Percentiles rank a stretch among this genome's conserved stretches.
Evolutionary conservation across 148 eudicot species (phyloP).

Genomic region (Beta vulgaris): DNA sequence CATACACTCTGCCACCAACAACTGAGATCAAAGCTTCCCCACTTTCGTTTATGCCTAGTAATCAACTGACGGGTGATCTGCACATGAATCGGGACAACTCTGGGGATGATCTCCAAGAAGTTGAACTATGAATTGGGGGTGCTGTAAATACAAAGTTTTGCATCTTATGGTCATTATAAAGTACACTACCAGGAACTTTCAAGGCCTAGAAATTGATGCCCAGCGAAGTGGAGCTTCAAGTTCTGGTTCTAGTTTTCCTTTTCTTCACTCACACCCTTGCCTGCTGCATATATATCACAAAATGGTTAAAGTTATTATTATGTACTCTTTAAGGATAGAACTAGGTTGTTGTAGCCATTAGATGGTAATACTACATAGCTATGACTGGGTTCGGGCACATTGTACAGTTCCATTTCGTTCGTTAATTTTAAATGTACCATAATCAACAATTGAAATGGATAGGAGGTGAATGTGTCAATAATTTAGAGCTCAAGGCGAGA

Average conservation of each 20-base stretch:
- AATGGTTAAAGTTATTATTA: constrained; percentile 14
- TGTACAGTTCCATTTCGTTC: constrained; percentile 27
- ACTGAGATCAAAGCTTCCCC: constrained; percentile 51
- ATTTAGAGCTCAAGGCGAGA: not conserved
- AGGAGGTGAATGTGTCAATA: constrained; percentile 1
- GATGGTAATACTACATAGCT: constrained; percentile 6
- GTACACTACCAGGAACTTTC: not conserved
- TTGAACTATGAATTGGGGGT: constrained; percentile 51
- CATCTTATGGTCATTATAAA: constrained; percentile 16
- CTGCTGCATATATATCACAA: constrained; percentile 19
- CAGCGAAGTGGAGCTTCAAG: constrained; percentile 9
- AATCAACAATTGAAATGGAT: constrained; percentile 8
- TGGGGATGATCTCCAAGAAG: constrained; percentile 86
- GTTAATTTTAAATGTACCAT: constrained; percentile 20
- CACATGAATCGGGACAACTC: constrained; percentile 44
- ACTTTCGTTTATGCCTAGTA: constrained; percentile 36
- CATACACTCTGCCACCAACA: constrained; percentile 35
- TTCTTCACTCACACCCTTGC: constrained; percentile 3
- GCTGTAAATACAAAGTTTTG: constrained; percentile 44
- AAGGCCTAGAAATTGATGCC: not conserved
- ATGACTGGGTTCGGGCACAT: not conserved
- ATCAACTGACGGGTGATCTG: constrained; percentile 31
- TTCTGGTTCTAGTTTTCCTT: not conserved
- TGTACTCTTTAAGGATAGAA: constrained; percentile 27
- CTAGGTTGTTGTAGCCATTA: constrained; percentile 24